Conservation (phyloP, 140 eudicot genomes). For the Bidens hawaiensis region DNA sequence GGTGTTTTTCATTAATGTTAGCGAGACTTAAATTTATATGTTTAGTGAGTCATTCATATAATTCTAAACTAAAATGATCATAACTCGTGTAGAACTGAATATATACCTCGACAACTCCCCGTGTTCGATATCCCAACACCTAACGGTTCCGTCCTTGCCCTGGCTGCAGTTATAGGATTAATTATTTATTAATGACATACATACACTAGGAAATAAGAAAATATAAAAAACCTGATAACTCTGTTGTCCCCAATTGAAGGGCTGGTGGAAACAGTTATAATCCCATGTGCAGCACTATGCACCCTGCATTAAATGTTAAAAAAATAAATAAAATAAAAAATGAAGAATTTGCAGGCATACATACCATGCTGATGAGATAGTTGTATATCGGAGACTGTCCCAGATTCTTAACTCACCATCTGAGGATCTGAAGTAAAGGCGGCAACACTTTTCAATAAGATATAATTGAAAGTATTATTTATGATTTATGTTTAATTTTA, state of each 20-base stretch:
- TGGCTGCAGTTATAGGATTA: constrained; percentile 46
- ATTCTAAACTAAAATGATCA: background rate
- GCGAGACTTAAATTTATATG: background rate
- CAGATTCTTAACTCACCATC: constrained; percentile 89
- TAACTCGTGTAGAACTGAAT: background rate
- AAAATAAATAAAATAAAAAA: background rate
- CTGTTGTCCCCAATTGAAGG: constrained; percentile 50
- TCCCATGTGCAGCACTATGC: constrained; percentile 92
- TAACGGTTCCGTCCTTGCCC: constrained; percentile 88
- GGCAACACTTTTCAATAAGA: no score
- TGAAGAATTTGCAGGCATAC: background rate
- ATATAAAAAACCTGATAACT: constrained; percentile 52
- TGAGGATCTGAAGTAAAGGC: constrained; percentile 62
- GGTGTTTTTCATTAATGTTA: background rate
- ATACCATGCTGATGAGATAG: constrained; percentile 79
- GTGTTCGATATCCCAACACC: constrained; percentile 77
- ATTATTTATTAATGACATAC: background rate
- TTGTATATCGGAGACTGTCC: constrained; percentile 76
- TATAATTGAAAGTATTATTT: background rate
- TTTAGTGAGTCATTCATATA: background rate
- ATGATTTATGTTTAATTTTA: constrained; percentile 16
- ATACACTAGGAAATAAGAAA: constrained; percentile 2
- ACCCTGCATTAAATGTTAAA: constrained; percentile 41
- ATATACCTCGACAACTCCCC: constrained; percentile 78
- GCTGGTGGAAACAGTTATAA: constrained; percentile 55